Conservation (phyloP, 2,329 filamentous ascomycete species). For the Stachybotrys chartarum region DNA sequence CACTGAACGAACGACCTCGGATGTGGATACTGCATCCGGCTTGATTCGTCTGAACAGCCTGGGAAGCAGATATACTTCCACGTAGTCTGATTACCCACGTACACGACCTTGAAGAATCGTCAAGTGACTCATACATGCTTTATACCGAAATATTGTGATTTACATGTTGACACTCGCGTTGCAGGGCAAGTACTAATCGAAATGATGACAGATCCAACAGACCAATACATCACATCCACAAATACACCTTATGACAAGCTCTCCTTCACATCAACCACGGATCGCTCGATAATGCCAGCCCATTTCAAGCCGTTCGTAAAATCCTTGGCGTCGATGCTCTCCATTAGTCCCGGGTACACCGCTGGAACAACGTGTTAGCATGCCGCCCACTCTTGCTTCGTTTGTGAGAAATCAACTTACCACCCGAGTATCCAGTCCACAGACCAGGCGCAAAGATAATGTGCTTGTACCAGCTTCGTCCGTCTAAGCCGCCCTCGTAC, state of each 20-base stretch:
- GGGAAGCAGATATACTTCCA: too few species aligned
- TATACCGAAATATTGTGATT: too few species aligned
- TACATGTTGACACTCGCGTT: too few species aligned
- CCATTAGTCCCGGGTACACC: constrained; percentile 55
- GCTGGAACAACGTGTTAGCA: constrained; percentile 23
- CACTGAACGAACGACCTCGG: too few species aligned
- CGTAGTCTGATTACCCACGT: too few species aligned
- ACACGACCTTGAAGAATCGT: too few species aligned
- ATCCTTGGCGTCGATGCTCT: constrained; percentile 55
- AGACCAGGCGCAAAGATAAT: constrained; percentile 86
- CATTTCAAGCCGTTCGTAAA: constrained; percentile 51
- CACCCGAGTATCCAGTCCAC: constrained; percentile 86
- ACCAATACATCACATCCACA: too few species aligned
- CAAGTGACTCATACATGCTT: too few species aligned
- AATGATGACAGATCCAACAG: too few species aligned
- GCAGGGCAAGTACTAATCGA: too few species aligned
- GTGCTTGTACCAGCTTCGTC: constrained; percentile 85
- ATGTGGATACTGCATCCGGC: too few species aligned
- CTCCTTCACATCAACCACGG: constrained; percentile 38
- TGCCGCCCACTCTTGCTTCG: background rate
- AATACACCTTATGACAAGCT: constrained; percentile 14
- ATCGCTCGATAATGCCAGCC: constrained; percentile 49
- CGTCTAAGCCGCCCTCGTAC: constrained; percentile 68
- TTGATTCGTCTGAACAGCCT: too few species aligned
- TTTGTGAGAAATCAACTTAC: constrained; percentile 30